These are phyloP conservation scores for Jaltomata sinuosa DNA, from an alignment of 257 asterid genomes.

Conservation along the genomic window DNA sequence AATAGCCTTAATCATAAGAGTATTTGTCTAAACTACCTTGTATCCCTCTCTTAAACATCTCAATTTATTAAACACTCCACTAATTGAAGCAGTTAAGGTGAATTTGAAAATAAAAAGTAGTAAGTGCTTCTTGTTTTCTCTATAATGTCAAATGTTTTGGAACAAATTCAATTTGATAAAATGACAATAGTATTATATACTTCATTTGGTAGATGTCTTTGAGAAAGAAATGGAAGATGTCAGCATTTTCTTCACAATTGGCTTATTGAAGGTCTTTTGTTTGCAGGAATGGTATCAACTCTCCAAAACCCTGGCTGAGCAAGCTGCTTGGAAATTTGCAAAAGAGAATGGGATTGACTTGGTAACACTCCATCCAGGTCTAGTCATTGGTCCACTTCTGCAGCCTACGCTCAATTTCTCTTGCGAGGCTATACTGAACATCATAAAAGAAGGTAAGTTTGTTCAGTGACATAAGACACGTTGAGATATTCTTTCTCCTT, in stretches of 20 bases:
- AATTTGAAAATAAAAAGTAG: not conserved
- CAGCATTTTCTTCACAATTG: not conserved
- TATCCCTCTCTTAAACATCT: not conserved
- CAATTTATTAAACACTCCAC: not conserved
- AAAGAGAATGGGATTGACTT: conserved; percentile 41
- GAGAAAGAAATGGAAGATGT: not conserved
- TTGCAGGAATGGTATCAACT: not conserved
- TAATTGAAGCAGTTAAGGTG: not conserved
- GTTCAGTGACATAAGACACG: not conserved
- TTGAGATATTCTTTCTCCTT: not conserved
- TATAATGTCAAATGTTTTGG: not conserved
- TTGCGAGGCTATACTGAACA: conserved; percentile 14
- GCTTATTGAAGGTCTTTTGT: not conserved
- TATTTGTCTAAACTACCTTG: not conserved
- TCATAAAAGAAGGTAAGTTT: conserved; percentile 30
- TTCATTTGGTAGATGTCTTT: not conserved
- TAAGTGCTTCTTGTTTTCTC: not conserved
- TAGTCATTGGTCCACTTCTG: conserved; percentile 45
- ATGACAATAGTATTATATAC: not conserved
- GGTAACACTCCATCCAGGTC: conserved; percentile 49
- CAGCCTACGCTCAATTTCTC: conserved; percentile 47
- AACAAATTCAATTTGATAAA: not conserved
- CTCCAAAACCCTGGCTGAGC: conserved; percentile 61
- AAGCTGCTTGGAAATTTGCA: conserved; percentile 43
- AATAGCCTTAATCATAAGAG: not conserved